A percentile compares a stretch with the other conserved stretches of the same genome.
These are phyloP conservation scores for Excoecaria cochinchinensis DNA, from an alignment of 345 rosid genomes.

Conservation along the genomic window DNA sequence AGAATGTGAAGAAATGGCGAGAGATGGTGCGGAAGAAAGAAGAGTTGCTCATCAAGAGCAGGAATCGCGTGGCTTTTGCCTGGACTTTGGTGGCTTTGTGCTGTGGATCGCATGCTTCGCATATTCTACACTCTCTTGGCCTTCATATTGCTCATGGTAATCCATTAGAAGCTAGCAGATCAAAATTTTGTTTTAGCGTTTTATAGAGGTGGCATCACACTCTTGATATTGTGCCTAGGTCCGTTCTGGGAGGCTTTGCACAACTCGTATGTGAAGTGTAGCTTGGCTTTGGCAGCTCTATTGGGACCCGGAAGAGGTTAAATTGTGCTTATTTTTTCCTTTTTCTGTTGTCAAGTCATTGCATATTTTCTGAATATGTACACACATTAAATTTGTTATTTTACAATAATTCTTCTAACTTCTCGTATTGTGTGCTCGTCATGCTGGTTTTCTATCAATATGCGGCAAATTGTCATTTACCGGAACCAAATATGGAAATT, in stretches of 20 bases:
- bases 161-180: neutral
- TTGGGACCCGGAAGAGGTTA: slow-evolving; percentile 96
- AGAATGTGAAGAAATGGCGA: slow-evolving; percentile 77
- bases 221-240: slow-evolving; percentile 38
- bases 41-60: slow-evolving; percentile 65
- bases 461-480: neutral
- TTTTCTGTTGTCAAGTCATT: neutral
- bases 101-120: slow-evolving; percentile 91
- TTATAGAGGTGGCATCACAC: neutral
- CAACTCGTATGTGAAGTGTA: slow-evolving; percentile 80
- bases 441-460: neutral
- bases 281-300: slow-evolving; percentile 74
- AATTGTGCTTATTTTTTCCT: slow-evolving; percentile 9
- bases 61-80: slow-evolving; percentile 83
- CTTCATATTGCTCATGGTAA: slow-evolving; percentile 85
- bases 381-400: neutral
- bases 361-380: neutral
- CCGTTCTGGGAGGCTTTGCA: slow-evolving; percentile 72
- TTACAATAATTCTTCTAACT: neutral
- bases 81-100: slow-evolving; percentile 96
- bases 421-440: neutral
- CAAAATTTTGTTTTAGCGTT: neutral
- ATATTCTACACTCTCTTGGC: slow-evolving; percentile 80
- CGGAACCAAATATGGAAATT: neutral
- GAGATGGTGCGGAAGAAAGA: slow-evolving; percentile 76